Evolutionary conservation across 2,329 filamentous ascomycete species (phyloP).

Genomic region (Fusarium haematococcum): DNA sequence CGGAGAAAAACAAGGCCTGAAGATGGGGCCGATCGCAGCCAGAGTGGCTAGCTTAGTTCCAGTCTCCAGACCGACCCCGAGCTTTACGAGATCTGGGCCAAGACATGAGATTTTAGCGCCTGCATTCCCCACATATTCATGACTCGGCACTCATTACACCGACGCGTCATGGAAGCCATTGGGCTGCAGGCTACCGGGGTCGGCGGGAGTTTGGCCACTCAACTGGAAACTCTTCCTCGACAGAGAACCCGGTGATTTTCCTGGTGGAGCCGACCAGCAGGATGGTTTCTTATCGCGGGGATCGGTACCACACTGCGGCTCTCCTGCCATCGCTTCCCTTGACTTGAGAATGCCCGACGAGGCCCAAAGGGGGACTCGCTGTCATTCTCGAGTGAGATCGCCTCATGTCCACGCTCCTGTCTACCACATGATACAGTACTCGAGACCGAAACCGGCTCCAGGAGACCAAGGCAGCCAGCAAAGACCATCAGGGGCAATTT

Average conservation of each 20-base stretch:
- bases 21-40: neutral
- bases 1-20: neutral
- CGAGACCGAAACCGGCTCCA: neutral
- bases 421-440: neutral
- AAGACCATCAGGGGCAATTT: neutral
- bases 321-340: neutral
- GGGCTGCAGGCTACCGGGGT: neutral
- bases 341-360: neutral
- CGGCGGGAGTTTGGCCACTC: neutral
- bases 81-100: slow-evolving; percentile 3
- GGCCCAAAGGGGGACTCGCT: neutral
- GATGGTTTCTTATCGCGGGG: neutral
- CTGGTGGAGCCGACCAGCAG: neutral
- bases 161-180: neutral
- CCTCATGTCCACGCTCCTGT: neutral
- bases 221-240: neutral
- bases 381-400: neutral
- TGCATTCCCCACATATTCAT: neutral
- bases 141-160: neutral
- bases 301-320: neutral
- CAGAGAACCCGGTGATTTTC: neutral
- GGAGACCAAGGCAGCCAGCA: neutral
- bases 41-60: neutral
- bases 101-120: neutral
- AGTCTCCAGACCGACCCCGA: neutral